Evolutionary conservation across 805 yeast species (phyloP).

Genomic region (Barnettozyma pratensis): DNA sequence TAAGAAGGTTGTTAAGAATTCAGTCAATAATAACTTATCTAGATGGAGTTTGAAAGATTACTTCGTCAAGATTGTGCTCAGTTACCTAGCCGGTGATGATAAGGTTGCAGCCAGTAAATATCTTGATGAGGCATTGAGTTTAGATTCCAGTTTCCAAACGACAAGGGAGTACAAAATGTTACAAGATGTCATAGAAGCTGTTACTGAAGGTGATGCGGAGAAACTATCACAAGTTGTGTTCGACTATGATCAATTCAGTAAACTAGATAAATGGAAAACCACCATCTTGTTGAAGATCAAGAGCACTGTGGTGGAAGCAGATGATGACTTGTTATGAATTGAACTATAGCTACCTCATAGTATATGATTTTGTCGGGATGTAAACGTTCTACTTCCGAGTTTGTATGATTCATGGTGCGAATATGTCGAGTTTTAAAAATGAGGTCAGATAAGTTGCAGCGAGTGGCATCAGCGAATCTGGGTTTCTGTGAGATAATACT

Average conservation of each 20-base stretch:
- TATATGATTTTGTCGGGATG: too few species aligned
- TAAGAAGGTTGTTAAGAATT: slow-evolving; percentile 72
- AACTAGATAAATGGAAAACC: slow-evolving; percentile 89
- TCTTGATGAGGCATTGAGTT: slow-evolving; percentile 52
- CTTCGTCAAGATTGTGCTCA: slow-evolving; percentile 75
- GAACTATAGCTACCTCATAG: neutral
- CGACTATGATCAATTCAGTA: slow-evolving; percentile 82
- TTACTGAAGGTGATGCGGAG: slow-evolving; percentile 75
- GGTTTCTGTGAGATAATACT: neutral
- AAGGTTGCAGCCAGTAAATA: slow-evolving; percentile 79
- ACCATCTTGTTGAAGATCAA: slow-evolving; percentile 78
- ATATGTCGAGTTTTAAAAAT: neutral
- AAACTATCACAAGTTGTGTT: slow-evolving; percentile 66
- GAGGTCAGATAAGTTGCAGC: slow-evolving; percentile 12
- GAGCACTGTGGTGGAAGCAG: slow-evolving; percentile 62
- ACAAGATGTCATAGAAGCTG: slow-evolving; percentile 63
- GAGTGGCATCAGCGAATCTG: neutral
- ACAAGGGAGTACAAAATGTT: slow-evolving; percentile 74
- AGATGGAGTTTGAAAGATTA: slow-evolving; percentile 94
- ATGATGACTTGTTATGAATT: slow-evolving; percentile 48
- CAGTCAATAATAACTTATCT: slow-evolving; percentile 67
- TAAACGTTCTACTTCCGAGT: too few species aligned
- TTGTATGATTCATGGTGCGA: too few species aligned
- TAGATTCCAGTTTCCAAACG: slow-evolving; percentile 72
- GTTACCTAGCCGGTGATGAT: slow-evolving; percentile 81